A percentile compares a stretch with the other conserved stretches of the same genome.
phyloP scores from a whole-genome alignment of 2,329 filamentous ascomycete genomes.

The Thelonectria blattea region DNA sequence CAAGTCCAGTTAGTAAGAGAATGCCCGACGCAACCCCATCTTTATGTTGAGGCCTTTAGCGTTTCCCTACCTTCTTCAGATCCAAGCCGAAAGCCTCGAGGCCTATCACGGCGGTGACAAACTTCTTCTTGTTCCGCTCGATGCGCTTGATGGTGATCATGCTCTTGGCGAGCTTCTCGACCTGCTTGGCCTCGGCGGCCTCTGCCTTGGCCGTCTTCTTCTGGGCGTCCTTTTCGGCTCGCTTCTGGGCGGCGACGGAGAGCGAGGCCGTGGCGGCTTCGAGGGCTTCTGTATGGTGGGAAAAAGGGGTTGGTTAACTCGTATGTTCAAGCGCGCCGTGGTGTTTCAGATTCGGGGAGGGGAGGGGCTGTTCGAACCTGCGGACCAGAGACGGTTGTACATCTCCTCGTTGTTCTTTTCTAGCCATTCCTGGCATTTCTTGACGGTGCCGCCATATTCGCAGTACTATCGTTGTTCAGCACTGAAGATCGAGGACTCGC shows the following conservation, averaged over 20 bases:
- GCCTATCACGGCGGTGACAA: conserved; percentile 89
- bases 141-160: conserved; percentile 94
- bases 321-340: conserved; percentile 4
- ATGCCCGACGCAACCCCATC: background rate
- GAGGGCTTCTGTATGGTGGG: conserved; percentile 67
- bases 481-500: conserved; percentile 20
- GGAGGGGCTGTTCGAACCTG: conserved; percentile 61
- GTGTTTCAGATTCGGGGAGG: background rate
- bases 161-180: conserved; percentile 80
- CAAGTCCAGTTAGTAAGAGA: conserved; percentile 22
- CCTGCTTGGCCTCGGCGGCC: conserved; percentile 81
- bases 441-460: conserved; percentile 95
- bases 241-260: conserved; percentile 89
- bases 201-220: conserved; percentile 97
- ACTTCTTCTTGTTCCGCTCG: conserved; percentile 97
- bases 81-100: conserved; percentile 91
- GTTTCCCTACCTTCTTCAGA: conserved; percentile 74
- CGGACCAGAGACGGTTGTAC: conserved; percentile 83
- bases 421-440: conserved; percentile 98
- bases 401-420: conserved; percentile 74
- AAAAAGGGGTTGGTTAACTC: conserved; percentile 3
- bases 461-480: conserved; percentile 74
- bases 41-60: background rate
- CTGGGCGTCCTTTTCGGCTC: conserved; percentile 91
- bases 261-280: conserved; percentile 85